Conservation (phyloP, 2,329 filamentous ascomycete species). For the Fonsecaea erecta region DNA sequence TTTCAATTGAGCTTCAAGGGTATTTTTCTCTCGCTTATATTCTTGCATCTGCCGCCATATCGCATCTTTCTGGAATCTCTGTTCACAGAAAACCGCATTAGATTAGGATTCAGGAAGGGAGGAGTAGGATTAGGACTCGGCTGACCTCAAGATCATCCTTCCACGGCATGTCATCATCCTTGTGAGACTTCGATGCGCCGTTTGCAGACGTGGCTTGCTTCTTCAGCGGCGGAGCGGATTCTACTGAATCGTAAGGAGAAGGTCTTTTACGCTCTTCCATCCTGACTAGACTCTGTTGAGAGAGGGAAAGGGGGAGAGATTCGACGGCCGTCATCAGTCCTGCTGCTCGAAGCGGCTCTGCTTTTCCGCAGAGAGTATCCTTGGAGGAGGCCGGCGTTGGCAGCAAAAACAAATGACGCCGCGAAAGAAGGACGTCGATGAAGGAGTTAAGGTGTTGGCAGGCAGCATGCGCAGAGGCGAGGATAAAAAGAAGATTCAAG, state of each 20-base stretch:
- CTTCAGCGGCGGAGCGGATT: slow-evolving; percentile 87
- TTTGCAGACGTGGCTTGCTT: slow-evolving; percentile 80
- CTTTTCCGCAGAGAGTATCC: slow-evolving; percentile 14
- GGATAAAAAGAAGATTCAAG: slow-evolving; percentile 14
- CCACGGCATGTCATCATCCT: slow-evolving; percentile 71
- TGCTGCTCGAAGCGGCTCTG: slow-evolving; percentile 41
- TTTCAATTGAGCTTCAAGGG: slow-evolving; percentile 78
- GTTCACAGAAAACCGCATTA: slow-evolving; percentile 31
- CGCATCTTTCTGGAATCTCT: slow-evolving; percentile 94
- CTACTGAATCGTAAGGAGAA: slow-evolving; percentile 76
- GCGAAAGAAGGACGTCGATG: not conserved
- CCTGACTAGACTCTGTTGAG: slow-evolving; percentile 80
- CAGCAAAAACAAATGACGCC: slow-evolving; percentile 12
- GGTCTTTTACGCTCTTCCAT: slow-evolving; percentile 99
- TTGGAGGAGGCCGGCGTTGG: slow-evolving; percentile 15
- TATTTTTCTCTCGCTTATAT: slow-evolving; percentile 87
- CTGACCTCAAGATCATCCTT: slow-evolving; percentile 75
- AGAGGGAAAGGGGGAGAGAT: slow-evolving; percentile 68
- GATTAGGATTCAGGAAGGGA: slow-evolving; percentile 5
- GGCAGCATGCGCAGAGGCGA: slow-evolving; percentile 18
- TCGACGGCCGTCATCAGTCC: slow-evolving; percentile 88
- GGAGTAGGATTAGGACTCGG: slow-evolving; percentile 43
- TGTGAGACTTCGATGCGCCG: slow-evolving; percentile 65
- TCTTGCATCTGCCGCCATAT: slow-evolving; percentile 98
- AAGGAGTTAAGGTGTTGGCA: slow-evolving; percentile 9